phyloP scores from a whole-genome alignment of 345 rosid genomes.

The Linum trigynum region DNA sequence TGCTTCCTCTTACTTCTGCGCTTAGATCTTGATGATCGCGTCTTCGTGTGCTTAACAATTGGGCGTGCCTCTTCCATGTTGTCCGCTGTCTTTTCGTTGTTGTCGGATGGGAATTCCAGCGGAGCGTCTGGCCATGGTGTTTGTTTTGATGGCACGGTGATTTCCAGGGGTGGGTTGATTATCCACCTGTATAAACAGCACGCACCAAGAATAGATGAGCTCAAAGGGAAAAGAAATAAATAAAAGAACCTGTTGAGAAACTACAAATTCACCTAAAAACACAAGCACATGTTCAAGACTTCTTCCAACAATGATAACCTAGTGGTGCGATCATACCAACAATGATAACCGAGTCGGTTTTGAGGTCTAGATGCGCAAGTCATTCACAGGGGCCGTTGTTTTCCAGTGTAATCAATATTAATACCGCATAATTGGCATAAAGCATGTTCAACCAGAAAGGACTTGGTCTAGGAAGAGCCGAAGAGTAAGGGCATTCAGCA shows the following conservation, averaged over 20 bases:
- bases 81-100: conserved; percentile 25
- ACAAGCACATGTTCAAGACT: too few species aligned
- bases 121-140: conserved; percentile 96
- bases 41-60: conserved; percentile 43
- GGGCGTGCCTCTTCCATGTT: conserved; percentile 30
- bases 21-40: conserved; percentile 47
- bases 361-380: too few species aligned
- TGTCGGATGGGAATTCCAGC: conserved; percentile 56
- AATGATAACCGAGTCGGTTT: background rate
- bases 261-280: background rate
- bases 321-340: background rate
- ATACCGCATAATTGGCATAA: too few species aligned
- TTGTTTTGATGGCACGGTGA: conserved; percentile 72
- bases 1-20: conserved; percentile 68
- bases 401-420: too few species aligned
- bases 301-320: too few species aligned
- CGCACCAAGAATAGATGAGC: conserved; percentile 5
- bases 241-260: background rate
- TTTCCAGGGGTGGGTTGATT: conserved; percentile 79
- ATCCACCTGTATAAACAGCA: conserved; percentile 55
- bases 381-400: too few species aligned
- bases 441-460: too few species aligned
- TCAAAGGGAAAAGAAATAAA: background rate
- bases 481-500: too few species aligned
- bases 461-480: too few species aligned